Evolutionary conservation across 2,329 filamentous ascomycete species (phyloP).

Genomic region (Aspergillus novoparasiticus): DNA sequence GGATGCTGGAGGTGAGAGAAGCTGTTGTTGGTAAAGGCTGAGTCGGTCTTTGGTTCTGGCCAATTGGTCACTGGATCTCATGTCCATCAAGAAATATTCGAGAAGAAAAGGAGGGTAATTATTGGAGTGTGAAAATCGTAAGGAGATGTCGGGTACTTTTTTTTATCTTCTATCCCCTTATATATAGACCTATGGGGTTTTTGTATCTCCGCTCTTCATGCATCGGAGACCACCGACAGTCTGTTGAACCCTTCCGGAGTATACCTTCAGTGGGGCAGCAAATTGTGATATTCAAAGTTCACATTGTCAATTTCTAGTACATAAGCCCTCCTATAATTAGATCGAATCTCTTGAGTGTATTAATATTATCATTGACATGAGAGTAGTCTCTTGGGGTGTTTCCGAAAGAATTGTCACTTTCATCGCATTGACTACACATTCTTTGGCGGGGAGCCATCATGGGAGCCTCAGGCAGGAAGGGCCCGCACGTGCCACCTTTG

Average conservation of each 20-base stretch:
- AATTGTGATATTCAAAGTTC: background rate
- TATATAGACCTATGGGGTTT: slow-evolving; percentile 10
- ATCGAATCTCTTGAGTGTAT: background rate
- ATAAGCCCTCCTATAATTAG: background rate
- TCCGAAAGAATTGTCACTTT: background rate
- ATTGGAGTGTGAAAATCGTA: slow-evolving; percentile 3
- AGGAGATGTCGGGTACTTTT: background rate
- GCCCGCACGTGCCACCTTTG: slow-evolving; percentile 22
- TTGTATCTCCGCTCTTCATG: slow-evolving; percentile 25
- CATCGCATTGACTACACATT: background rate
- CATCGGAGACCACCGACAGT: slow-evolving; percentile 42
- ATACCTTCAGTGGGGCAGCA: slow-evolving; percentile 23
- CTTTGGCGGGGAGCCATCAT: background rate
- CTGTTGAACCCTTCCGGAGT: slow-evolving; percentile 21
- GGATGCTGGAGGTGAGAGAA: slow-evolving; percentile 17
- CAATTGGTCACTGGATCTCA: slow-evolving; percentile 22
- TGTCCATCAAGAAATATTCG: slow-evolving; percentile 26
- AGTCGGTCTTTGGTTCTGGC: slow-evolving; percentile 35
- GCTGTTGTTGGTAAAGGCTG: slow-evolving; percentile 37
- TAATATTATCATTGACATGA: background rate
- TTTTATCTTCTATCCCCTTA: background rate
- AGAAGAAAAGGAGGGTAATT: background rate
- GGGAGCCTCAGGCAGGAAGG: slow-evolving; percentile 25
- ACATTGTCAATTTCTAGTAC: background rate
- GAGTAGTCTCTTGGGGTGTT: background rate